Evolutionary conservation across 371 early-diverging fungal genomes (phyloP).

Genomic region (Mucor irregularis): DNA sequence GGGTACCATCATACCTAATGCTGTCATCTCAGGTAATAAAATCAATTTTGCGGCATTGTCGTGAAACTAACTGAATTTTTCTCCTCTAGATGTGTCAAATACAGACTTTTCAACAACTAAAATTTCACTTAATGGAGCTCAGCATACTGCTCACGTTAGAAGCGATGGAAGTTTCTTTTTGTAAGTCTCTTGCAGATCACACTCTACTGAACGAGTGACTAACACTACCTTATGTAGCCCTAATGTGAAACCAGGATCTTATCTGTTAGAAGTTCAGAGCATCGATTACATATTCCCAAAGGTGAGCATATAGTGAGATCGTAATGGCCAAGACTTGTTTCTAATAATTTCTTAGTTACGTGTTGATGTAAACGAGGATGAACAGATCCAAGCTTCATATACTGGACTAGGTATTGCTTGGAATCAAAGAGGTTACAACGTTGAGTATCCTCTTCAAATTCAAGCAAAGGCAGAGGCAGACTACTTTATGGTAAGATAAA

Average conservation of each 20-base stretch:
- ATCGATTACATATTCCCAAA: constrained; percentile 48
- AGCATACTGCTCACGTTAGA: constrained; percentile 10
- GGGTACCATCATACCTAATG: constrained; percentile 23
- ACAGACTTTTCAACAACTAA: constrained; percentile 17
- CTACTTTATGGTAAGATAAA: constrained; percentile 44
- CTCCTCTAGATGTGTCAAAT: constrained; percentile 14
- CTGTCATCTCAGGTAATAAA: constrained; percentile 19
- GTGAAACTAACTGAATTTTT: not conserved
- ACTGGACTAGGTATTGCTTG: constrained; percentile 38
- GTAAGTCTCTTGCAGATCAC: constrained; percentile 2
- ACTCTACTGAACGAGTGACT: not conserved
- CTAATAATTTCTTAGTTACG: constrained; percentile 31
- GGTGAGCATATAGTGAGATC: constrained; percentile 15
- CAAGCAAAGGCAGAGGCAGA: constrained; percentile 47
- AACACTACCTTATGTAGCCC: constrained; percentile 9
- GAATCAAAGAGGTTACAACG: constrained; percentile 33
- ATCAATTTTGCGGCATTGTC: not conserved
- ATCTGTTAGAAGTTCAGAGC: constrained; percentile 47
- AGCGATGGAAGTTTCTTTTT: constrained; percentile 21
- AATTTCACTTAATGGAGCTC: constrained; percentile 9
- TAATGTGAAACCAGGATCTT: constrained; percentile 41
- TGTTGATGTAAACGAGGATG: constrained; percentile 39
- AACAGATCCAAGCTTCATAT: constrained; percentile 33
- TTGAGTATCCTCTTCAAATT: constrained; percentile 42
- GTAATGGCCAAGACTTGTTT: not conserved